Percentiles rank a stretch among this genome's conserved stretches.
These are phyloP conservation scores for Pichia phayaonensis DNA, from an alignment of 805 yeast genomes.

Conservation along the genomic window DNA sequence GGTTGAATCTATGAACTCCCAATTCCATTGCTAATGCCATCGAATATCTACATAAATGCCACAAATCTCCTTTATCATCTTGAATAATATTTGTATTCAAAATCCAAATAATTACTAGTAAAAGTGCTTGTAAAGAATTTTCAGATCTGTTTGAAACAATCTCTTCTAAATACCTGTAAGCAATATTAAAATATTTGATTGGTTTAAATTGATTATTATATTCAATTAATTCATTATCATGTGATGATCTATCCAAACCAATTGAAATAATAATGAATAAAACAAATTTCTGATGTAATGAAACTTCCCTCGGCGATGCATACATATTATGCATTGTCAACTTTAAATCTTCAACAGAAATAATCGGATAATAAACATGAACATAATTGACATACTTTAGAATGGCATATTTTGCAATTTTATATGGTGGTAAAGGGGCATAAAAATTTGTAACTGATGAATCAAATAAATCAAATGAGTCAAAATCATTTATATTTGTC, in stretches of 20 bases:
- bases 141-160: constrained; percentile 17
- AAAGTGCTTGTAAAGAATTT: constrained; percentile 17
- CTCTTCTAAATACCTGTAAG: constrained; percentile 19
- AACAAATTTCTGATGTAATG: constrained; percentile 17
- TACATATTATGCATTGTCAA: constrained; percentile 10
- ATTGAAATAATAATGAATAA: constrained; percentile 20
- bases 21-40: constrained; percentile 24
- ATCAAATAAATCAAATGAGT: constrained; percentile 16
- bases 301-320: constrained; percentile 9
- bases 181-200: constrained; percentile 19
- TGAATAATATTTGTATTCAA: constrained; percentile 15
- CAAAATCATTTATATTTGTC: background rate
- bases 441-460: constrained; percentile 10
- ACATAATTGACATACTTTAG: constrained; percentile 14
- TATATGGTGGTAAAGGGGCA: constrained; percentile 17
- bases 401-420: constrained; percentile 11
- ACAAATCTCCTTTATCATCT: constrained; percentile 22
- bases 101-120: constrained; percentile 20
- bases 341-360: constrained; percentile 13
- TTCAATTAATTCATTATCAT: constrained; percentile 1
- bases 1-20: constrained; percentile 22
- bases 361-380: constrained; percentile 18
- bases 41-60: constrained; percentile 20
- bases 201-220: constrained; percentile 16
- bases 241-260: constrained; percentile 8